phyloP scores from a whole-genome alignment of 2,329 filamentous ascomycete species.

The Aureobasidium zeae region DNA sequence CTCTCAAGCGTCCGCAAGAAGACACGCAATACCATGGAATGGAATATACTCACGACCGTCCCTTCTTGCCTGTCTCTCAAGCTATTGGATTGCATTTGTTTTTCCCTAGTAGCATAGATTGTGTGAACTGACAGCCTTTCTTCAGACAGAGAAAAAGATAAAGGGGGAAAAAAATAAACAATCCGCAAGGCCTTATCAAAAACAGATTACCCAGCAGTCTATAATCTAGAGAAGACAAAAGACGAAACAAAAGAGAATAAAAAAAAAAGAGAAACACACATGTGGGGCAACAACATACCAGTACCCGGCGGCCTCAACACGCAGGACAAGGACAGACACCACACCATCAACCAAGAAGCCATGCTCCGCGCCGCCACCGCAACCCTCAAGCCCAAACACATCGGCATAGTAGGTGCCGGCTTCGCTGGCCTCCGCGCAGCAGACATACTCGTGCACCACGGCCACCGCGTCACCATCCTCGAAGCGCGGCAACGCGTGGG shows the following conservation, averaged over 20 bases:
- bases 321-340: background rate
- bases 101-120: too few species aligned
- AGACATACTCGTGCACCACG: slow-evolving; percentile 55
- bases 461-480: slow-evolving; percentile 58
- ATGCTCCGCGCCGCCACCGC: slow-evolving; percentile 11
- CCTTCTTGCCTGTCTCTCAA: too few species aligned
- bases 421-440: slow-evolving; percentile 63
- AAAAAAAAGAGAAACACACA: background rate
- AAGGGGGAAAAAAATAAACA: too few species aligned
- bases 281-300: slow-evolving; percentile 15
- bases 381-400: slow-evolving; percentile 15
- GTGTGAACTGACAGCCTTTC: too few species aligned
- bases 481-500: slow-evolving; percentile 60
- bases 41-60: too few species aligned
- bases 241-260: background rate
- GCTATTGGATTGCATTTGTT: too few species aligned
- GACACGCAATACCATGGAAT: too few species aligned
- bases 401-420: slow-evolving; percentile 62
- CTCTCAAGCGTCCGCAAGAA: too few species aligned
- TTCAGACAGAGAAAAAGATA: too few species aligned
- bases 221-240: background rate
- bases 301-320: slow-evolving; percentile 6
- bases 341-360: background rate
- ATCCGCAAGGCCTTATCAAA: too few species aligned
- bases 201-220: too few species aligned